Percentiles rank a stretch among this genome's conserved stretches.
These are phyloP conservation scores for Lipomyces japonicus DNA, from an alignment of 805 yeast genomes.

Conservation along the genomic window DNA sequence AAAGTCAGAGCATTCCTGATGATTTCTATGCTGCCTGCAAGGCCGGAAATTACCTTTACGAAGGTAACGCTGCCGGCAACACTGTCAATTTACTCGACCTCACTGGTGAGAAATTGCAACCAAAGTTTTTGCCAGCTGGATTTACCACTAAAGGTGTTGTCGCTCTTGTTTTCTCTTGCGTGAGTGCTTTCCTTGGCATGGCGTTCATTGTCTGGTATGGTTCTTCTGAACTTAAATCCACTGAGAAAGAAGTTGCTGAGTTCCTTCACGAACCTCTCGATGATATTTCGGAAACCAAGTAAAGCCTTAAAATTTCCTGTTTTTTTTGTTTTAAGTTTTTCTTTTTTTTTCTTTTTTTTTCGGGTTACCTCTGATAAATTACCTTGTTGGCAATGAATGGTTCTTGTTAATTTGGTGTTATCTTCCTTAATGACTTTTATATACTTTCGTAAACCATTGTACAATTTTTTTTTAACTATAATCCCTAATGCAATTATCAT, in stretches of 20 bases:
- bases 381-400: too few relatives aligned
- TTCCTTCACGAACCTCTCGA: constrained; percentile 45
- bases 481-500: too few relatives aligned
- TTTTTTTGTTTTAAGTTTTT: constrained; percentile 1
- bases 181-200: constrained; percentile 82
- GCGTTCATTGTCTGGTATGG: constrained; percentile 77
- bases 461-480: too few relatives aligned
- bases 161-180: constrained; percentile 84
- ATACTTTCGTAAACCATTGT: too few relatives aligned
- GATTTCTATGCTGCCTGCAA: constrained; percentile 57
- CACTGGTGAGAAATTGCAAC: constrained; percentile 69
- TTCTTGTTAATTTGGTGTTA: too few relatives aligned
- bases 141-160: constrained; percentile 95
- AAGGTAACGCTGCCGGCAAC: constrained; percentile 92
- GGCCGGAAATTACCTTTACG: constrained; percentile 47
- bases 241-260: constrained; percentile 59
- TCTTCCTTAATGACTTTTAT: too few relatives aligned
- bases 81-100: constrained; percentile 57
- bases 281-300: constrained; percentile 54
- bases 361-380: too few relatives aligned
- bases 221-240: constrained; percentile 69
- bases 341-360: neutral
- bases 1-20: constrained; percentile 56
- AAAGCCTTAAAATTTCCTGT: constrained; percentile 1
- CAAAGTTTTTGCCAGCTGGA: constrained; percentile 65